Evolutionary conservation across 1,284 basidiomycete genomes (phyloP), one percentile per base, ranked within the genome.

Genomic region (Trametes pubescens): DNA sequence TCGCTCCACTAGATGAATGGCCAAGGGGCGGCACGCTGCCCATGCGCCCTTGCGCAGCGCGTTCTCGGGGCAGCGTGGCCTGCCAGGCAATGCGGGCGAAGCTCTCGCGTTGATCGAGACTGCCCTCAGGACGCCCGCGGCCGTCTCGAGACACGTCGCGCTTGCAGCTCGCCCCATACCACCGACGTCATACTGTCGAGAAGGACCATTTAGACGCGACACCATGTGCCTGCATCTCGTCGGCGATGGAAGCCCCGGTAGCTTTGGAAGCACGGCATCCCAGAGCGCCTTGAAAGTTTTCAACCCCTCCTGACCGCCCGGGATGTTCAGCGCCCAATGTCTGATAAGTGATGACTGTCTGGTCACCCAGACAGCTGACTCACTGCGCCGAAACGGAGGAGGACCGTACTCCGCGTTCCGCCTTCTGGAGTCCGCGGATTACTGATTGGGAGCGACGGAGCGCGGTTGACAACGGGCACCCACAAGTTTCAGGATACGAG

Each of bases 81-180:
- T 35, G 38, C 51, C 51, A 22, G 34, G 46, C 35, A 38, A 48
- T 18, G 21, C 48, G 34, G 51, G 48, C 57, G 60, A 47, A 54
- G 54, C 53, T 64, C 67, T 64, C 49, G 56, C 55, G 53, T 61
- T 47, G 62, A 59, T 60, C 67, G 49, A 64, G 63, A 52, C 52
- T 40, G 38, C 37, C 48, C 56, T 53, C 51, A 49, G 46, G 47
- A 34, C 44, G 37, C 54, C 52, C 54, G 35, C 18, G 24, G 24
- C 37, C 32, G 49, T 43, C 26, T 57, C 58, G 43, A 63, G 56
- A 49, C 52, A 44, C 34, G 38, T 6, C 51, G n/a, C 44, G 34
- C 37, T 44, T 51, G 34, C 52, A 63, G 43, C 46, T 43, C 34
- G 46, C 44, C 11, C 24, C 47, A 7, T 22, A 46, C 35, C 29